Base-by-base conservation (phyloP, 192 early-diverging fungal genomes). In the Coemansia sp. region DNA sequence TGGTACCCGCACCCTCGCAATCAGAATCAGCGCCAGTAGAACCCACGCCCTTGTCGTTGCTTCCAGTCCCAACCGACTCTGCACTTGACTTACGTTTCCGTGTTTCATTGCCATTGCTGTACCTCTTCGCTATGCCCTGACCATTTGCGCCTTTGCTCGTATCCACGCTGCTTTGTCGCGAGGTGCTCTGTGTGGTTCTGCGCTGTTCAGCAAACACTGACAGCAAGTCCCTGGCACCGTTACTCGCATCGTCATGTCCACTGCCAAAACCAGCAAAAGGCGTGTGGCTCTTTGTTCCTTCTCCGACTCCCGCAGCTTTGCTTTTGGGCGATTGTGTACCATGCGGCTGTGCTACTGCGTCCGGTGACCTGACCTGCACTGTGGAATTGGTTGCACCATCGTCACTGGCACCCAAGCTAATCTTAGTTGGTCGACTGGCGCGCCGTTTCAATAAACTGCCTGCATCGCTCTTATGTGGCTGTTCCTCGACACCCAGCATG, bases 401-500 rank as follows among this genome's bases (percentile, higher is more conserved):
- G 10, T 51, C 69, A 14, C 57, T 36, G 29, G 29, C 61, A 27
- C 9, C 21, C 25, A 25, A 17, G 10, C 64, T 60, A 3, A 50
- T 29, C 52, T 61, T 79, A 52, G 22, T 29, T 10, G 69, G 17
- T 21, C 72, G 59, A 57, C 75, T 77, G 21, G 64, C 46, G 7
- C 80, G 74, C 39, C 75, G 71, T 59, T 66, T 68, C 11, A 68
- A 30, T 5, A 22, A n/a, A 17, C 59, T 21, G 17, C 58, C 51
- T 11, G 57, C 27, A n/a, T 74, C 71, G 9, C 58, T 59, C 17
- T 54, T 60, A 2, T 50, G 29, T 3, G 31, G 39, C 17, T 67
- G 46, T 20, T 77, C 80, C 17, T 82, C 75, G 23, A 82, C 80
- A 19, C 74, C 74, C 19, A 82, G 66, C 70, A 72, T 73, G 24